Evolutionary conservation across 805 yeast genomes (phyloP), one percentile per base, ranked within the genome.

Genomic region (Candida multigemmis): DNA sequence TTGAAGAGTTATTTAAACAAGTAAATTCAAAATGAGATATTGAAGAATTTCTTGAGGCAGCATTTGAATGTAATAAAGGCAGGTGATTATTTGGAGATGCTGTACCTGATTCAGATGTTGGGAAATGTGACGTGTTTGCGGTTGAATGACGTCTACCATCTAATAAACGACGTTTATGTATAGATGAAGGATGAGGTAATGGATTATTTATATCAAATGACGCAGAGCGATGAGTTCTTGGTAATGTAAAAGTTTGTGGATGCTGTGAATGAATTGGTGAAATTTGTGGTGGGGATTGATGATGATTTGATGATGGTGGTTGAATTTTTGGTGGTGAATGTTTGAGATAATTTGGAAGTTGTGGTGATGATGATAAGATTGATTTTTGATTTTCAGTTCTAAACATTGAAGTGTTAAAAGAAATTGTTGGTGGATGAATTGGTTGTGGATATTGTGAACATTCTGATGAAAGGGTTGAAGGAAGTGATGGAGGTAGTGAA

Each of bases 371-470:
- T 4, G 19, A 6, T 30, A 25, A 5, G 28, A 26, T 22, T 5
- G 28, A 21, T 10, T 27, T 13, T 16, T 24, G 23, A 23, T 30
- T 16, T 14, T 29, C 36, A 12, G 36, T 33, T 27, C 46, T 47
- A 34, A 61, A 61, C 53, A 61, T 60, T 4, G 60, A 49, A 3
- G 67, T 60, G 28, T 61, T 61, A 44, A 61, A 61, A 8, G 65
- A 46, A 16, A 61, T 54, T 27, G 45, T 49, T 5, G 61, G 57
- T 27, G 47, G 22, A 4, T 36, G 40, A 12, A 27, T 11, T 23
- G 8, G 23, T 19, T 19, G 26, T 25, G 10, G 31, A 28, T 17
- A 21, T 24, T 7, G 19, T 21, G 12, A 18, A 16, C 10, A 20
- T n/a, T 11, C 8, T 17, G 3, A 12, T 20, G 6, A 16, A 16